Evolutionary conservation across 225 moss, liverwort and hornwort genomes (phyloP), one percentile per base, ranked within the genome.

Genomic region (Ulota crispa): DNA sequence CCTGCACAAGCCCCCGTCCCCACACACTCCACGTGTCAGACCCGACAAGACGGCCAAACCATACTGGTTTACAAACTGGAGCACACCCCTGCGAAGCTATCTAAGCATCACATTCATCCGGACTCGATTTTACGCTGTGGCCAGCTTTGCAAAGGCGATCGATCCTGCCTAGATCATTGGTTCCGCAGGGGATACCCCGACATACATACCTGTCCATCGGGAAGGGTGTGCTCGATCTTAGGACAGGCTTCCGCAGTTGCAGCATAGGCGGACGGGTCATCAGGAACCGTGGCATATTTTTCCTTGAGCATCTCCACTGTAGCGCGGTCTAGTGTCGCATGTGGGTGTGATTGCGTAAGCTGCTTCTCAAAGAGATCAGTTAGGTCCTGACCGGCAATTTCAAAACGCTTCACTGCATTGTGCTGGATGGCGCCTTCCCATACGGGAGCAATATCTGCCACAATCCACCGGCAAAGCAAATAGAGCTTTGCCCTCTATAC

Each of bases 341-440:
- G 64, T 15, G 93, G 92, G 36, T 96, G 89, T 50, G 92, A 83
- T 80, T 81, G 85, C 62, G 81, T 85, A 67, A 95, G 85, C 85
- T 96, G 93, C 75, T 83, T 88, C 20, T 84, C 90, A 45, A 99
- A 78, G 81, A 94, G 91, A 77, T 85, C 88, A 57, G 96, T 93
- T 68, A 99, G 89, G 52, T 99, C 96, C 78, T 96, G 93, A 19
- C 99, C 94, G 43, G 96, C 96, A 60, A 94, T 70, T 86, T 96
- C 99, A 83, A 99, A 94, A 73, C 94, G 94, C 88, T 94, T 99
- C 78, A 94, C 99, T 73, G 96, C 94, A 76, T 92, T 99, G 89
- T 99, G 96, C 87, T 96, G 99, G 74, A 99, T 92, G 68, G 99
- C 94, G 77, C 99, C 99, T 92, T 99, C 99, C 99, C 99, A 99